phyloP scores from a whole-genome alignment of 257 asterid genomes.

The Solanum virginianum region DNA sequence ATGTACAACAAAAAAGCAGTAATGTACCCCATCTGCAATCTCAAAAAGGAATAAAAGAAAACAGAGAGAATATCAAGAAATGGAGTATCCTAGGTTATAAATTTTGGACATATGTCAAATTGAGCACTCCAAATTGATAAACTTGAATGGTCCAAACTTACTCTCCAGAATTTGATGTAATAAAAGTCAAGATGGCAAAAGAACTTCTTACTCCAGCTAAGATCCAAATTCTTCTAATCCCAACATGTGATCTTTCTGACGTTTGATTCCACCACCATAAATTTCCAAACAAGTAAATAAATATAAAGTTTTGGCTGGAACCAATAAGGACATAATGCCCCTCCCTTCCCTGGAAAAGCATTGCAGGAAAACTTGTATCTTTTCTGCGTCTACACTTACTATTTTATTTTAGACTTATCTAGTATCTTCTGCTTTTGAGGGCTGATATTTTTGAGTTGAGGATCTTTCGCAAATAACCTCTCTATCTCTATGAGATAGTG shows the following conservation, averaged over 20 bases:
- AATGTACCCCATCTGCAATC: background rate
- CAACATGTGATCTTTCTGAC: conserved; percentile 4
- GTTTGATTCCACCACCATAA: conserved; percentile 1
- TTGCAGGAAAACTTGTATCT: background rate
- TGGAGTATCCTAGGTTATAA: background rate
- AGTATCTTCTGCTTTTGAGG: no score
- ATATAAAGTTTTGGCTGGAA: background rate
- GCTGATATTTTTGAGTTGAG: no score
- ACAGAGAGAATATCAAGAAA: background rate
- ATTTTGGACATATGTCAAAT: background rate
- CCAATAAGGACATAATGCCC: conserved; percentile 16
- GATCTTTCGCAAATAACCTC: no score
- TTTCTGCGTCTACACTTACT: background rate
- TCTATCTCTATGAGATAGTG: no score
- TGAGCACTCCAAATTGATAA: background rate
- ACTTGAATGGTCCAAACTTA: background rate
- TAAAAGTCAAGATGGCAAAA: background rate
- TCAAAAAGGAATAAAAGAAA: background rate
- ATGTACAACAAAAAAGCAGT: background rate
- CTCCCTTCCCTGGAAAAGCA: background rate
- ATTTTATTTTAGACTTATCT: background rate
- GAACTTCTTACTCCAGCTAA: background rate
- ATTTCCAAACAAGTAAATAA: conserved; percentile 3
- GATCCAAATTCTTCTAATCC: background rate
- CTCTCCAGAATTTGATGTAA: background rate